These are phyloP conservation scores for Xerocomellus intermedius DNA, from an alignment of 768 basidiomycete species.

Conservation along the genomic window DNA sequence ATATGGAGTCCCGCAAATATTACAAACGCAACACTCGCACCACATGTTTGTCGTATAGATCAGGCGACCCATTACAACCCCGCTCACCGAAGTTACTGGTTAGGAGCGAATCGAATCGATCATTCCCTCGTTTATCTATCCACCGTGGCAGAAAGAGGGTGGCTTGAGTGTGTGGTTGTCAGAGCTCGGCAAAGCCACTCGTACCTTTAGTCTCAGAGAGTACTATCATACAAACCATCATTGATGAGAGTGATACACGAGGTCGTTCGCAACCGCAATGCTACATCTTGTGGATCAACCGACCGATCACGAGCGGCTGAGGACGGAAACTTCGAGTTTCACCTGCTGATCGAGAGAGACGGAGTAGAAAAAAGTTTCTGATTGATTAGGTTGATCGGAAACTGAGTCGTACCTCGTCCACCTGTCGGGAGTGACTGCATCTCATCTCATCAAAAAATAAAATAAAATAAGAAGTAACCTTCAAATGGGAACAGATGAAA, in stretches of 20 bases:
- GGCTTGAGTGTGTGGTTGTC: slow-evolving; percentile 10
- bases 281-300: slow-evolving; percentile 13
- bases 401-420: slow-evolving; percentile 12
- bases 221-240: slow-evolving; percentile 14
- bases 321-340: slow-evolving; percentile 20
- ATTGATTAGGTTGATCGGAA: slow-evolving; percentile 13
- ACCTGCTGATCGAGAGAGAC: slow-evolving; percentile 7
- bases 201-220: slow-evolving; percentile 15
- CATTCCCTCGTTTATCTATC: slow-evolving; percentile 6
- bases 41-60: slow-evolving; percentile 15
- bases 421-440: slow-evolving; percentile 13
- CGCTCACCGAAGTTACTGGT: slow-evolving; percentile 1
- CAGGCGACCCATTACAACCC: slow-evolving; percentile 9
- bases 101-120: slow-evolving; percentile 8
- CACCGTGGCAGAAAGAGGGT: slow-evolving; percentile 17
- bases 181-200: slow-evolving; percentile 16
- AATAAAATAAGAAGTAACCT: slow-evolving; percentile 7
- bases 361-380: slow-evolving; percentile 20
- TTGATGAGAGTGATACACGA: slow-evolving; percentile 27
- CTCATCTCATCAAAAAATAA: slow-evolving; percentile 16
- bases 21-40: slow-evolving; percentile 14
- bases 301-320: slow-evolving; percentile 10
- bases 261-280: slow-evolving; percentile 21
- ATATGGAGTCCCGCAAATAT: neutral
- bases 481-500: slow-evolving; percentile 21